These are phyloP conservation scores for Rossbeevera mucosa DNA, from an alignment of 768 basidiomycete genomes.

Conservation along the genomic window DNA sequence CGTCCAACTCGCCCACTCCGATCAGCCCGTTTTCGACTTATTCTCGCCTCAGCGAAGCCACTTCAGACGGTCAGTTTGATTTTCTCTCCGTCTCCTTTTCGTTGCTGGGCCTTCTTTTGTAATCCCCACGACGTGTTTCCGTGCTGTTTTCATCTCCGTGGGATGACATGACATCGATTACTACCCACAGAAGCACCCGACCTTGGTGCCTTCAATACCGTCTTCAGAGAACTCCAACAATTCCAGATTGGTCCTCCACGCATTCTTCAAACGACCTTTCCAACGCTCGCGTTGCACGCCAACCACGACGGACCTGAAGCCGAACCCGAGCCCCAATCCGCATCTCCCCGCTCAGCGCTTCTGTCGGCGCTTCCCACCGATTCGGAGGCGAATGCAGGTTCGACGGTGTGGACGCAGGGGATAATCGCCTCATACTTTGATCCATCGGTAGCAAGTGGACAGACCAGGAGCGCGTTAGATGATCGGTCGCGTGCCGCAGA, in stretches of 20 bases:
- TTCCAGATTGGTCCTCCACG: slow-evolving; percentile 44
- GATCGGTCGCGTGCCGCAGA: slow-evolving; percentile 26
- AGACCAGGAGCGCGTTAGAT: slow-evolving; percentile 24
- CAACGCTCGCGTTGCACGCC: slow-evolving; percentile 6
- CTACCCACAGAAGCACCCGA: slow-evolving; percentile 54
- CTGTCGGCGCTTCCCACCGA: slow-evolving; percentile 24
- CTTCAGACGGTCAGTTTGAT: slow-evolving; percentile 42
- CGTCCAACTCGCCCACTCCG: slow-evolving; percentile 30
- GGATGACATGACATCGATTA: neutral
- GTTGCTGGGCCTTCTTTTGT: slow-evolving; percentile 3
- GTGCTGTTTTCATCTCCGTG: slow-evolving; percentile 11
- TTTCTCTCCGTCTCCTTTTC: neutral
- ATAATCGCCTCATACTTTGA: slow-evolving; percentile 56
- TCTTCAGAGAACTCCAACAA: slow-evolving; percentile 62
- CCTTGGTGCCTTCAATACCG: slow-evolving; percentile 65
- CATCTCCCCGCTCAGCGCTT: slow-evolving; percentile 27
- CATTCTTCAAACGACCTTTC: slow-evolving; percentile 18
- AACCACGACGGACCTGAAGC: slow-evolving; percentile 16
- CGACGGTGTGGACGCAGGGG: slow-evolving; percentile 63
- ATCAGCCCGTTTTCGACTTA: slow-evolving; percentile 39
- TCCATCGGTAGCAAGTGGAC: slow-evolving; percentile 26
- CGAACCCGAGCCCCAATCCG: slow-evolving; percentile 21
- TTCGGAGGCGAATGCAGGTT: slow-evolving; percentile 42
- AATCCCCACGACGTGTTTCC: slow-evolving; percentile 1
- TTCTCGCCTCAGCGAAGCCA: slow-evolving; percentile 43